Conservation (phyloP, 805 yeast genomes). For the Wickerhamomyces rabaulensis region DNA sequence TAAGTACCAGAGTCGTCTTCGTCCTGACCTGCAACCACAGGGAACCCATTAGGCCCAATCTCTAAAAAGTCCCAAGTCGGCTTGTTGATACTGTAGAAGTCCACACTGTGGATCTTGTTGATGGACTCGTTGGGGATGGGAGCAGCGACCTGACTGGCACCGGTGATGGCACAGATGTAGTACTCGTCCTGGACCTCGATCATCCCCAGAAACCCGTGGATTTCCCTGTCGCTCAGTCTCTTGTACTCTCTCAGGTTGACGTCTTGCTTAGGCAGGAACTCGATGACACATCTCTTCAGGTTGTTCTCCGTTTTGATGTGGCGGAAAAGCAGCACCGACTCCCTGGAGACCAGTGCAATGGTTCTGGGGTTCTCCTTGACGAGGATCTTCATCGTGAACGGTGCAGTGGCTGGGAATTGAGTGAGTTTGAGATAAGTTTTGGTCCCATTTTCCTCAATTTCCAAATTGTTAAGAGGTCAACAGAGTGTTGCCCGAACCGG, state of each 20-base stretch:
- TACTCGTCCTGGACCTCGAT: conserved; percentile 63
- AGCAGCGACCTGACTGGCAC: conserved; percentile 69
- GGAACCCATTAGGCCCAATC: conserved; percentile 63
- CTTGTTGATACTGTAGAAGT: conserved; percentile 70
- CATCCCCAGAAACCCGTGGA: conserved; percentile 74
- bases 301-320: conserved; percentile 29
- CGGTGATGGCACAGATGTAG: conserved; percentile 76
- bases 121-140: conserved; percentile 80
- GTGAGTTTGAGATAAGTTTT: too few relatives aligned
- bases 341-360: conserved; percentile 35
- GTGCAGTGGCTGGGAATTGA: not conserved
- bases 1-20: conserved; percentile 13
- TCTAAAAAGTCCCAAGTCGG: conserved; percentile 77
- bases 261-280: conserved; percentile 36
- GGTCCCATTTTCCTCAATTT: too few relatives aligned
- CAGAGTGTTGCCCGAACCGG: too few relatives aligned
- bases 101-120: conserved; percentile 77
- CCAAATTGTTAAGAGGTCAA: too few relatives aligned
- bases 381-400: conserved; percentile 30
- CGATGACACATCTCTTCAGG: conserved; percentile 40
- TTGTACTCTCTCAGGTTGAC: conserved; percentile 35
- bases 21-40: conserved; percentile 40
- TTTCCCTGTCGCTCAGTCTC: conserved; percentile 38
- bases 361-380: conserved; percentile 33
- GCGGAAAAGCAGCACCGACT: conserved; percentile 43